Conservation (phyloP, 148 eudicot species). For the Diospyros kaki region DNA sequence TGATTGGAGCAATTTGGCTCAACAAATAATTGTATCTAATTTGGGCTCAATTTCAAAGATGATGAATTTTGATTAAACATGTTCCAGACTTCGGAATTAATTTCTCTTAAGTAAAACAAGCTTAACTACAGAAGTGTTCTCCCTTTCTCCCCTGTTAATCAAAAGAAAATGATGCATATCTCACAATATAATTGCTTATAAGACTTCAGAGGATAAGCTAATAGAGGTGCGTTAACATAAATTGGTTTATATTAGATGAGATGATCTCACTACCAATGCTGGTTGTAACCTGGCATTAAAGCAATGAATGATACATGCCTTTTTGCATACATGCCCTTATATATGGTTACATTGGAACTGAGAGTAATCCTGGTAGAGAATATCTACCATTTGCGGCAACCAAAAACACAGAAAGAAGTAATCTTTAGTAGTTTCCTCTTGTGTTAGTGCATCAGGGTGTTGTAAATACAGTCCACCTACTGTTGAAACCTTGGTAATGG, state of each 20-base stretch:
- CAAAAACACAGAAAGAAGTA: not conserved
- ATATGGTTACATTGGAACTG: not conserved
- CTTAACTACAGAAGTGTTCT: too few relatives aligned
- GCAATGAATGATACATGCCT: not conserved
- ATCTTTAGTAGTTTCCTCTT: not conserved
- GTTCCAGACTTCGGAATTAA: not conserved
- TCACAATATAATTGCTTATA: not conserved
- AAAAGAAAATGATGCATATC: not conserved
- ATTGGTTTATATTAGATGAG: not conserved
- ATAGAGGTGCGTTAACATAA: not conserved
- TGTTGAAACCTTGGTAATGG: not conserved
- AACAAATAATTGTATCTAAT: not conserved
- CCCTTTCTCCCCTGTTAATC: not conserved
- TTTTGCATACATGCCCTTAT: not conserved
- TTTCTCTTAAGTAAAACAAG: not conserved
- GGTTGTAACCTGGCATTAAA: not conserved
- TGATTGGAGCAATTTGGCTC: too few relatives aligned
- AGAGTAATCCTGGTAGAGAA: not conserved
- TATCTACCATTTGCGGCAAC: too few relatives aligned
- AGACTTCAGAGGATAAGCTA: not conserved
- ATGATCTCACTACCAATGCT: too few relatives aligned
- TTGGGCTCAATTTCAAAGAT: not conserved
- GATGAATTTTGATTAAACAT: not conserved
- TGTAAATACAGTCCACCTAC: not conserved
- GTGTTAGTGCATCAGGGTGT: not conserved